These are phyloP conservation scores for Cryptosporidium sp. DNA, from an alignment of 169 alveolate genomes.

Conservation along the genomic window DNA sequence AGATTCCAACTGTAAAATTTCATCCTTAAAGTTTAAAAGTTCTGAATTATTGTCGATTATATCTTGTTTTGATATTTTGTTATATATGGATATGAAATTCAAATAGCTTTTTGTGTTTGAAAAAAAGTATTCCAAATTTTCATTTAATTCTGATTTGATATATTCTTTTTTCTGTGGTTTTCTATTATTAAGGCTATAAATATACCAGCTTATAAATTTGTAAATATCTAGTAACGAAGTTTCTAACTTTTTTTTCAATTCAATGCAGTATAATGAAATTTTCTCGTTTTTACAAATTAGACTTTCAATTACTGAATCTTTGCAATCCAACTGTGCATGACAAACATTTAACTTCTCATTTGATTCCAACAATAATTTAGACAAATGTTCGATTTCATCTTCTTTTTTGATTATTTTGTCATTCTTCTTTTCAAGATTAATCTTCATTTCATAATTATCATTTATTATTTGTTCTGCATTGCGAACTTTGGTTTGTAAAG, in stretches of 20 bases:
- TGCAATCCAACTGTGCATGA: not conserved
- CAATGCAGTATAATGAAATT: not conserved
- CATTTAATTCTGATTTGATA: not conserved
- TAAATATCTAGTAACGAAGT: not conserved
- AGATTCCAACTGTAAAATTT: slow-evolving; percentile 24
- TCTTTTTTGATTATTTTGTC: slow-evolving; percentile 3
- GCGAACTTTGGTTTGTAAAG: not conserved
- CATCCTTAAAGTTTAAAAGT: not conserved
- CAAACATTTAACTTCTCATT: not conserved
- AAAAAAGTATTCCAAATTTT: not conserved
- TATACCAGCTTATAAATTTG: slow-evolving; percentile 1
- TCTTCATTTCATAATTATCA: slow-evolving; percentile 5
- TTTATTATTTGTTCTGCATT: not conserved
- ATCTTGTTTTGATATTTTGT: not conserved
- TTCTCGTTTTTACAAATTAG: not conserved
- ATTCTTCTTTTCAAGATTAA: slow-evolving; percentile 1
- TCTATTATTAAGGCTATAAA: not conserved
- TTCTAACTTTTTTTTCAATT: not conserved
- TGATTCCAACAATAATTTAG: not conserved
- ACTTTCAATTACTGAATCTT: not conserved
- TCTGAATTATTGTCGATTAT: not conserved
- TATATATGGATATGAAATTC: not conserved
- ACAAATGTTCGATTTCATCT: slow-evolving; percentile 5
- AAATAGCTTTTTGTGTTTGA: not conserved
- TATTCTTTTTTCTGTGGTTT: not conserved